A percentile compares a stretch with the other conserved stretches of the same genome.
Conservation (phyloP, 345 rosid genomes). For the Populus alba region DNA sequence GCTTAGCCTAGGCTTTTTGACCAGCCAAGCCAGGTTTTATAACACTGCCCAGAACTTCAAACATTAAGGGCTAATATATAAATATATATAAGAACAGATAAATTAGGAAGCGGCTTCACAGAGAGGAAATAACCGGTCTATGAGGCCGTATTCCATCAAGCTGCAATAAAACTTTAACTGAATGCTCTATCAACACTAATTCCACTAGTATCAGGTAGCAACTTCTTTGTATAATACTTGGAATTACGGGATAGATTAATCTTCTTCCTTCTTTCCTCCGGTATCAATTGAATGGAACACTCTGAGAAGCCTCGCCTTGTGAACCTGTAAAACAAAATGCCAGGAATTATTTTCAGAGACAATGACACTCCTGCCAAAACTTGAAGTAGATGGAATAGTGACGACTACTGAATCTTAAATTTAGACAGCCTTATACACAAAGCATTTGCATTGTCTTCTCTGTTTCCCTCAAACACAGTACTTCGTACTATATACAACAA, state of each 20-base stretch:
- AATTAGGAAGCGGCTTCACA: no score
- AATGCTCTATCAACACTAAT: constrained; percentile 41
- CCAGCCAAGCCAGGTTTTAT: no score
- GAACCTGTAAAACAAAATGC: constrained; percentile 45
- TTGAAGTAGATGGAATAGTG: not conserved
- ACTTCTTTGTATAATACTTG: constrained; percentile 76
- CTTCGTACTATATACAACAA: no score
- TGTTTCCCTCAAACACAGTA: not conserved
- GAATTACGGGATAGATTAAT: constrained; percentile 77
- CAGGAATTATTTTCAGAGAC: not conserved
- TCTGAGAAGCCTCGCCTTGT: constrained; percentile 76
- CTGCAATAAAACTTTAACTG: constrained; percentile 9
- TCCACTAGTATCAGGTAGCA: constrained; percentile 72
- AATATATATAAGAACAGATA: no score
- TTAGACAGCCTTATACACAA: not conserved
- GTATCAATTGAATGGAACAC: constrained; percentile 68
- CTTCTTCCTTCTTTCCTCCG: constrained; percentile 58
- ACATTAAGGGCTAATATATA: no score
- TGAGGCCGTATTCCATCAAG: no score
- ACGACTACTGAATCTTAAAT: not conserved
- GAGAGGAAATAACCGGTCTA: no score
- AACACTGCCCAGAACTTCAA: no score
- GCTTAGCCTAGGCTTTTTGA: no score
- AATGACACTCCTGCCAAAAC: no score
- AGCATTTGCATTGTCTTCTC: not conserved